These are phyloP conservation scores for Tagetes erecta DNA, from an alignment of 129 eudicot genomes.

Conservation along the genomic window DNA sequence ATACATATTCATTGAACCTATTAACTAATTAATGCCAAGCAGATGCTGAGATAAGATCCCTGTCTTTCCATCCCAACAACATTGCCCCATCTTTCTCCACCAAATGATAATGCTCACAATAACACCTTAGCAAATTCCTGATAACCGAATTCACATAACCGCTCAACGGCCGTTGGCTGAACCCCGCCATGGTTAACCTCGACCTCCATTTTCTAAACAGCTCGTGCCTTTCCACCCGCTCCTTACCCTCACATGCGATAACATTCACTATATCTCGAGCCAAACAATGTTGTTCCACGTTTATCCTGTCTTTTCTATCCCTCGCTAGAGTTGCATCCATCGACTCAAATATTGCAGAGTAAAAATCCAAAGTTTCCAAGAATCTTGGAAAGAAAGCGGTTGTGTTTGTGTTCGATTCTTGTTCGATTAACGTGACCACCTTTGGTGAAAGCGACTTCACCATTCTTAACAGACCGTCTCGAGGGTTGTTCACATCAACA, in stretches of 20 bases:
- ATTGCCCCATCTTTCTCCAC: constrained; percentile 81
- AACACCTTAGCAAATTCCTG: constrained; percentile 58
- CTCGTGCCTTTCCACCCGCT: constrained; percentile 89
- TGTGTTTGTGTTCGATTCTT: constrained; percentile 91
- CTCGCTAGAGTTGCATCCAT: constrained; percentile 68
- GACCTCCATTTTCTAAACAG: constrained; percentile 81
- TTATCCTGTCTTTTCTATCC: constrained; percentile 68
- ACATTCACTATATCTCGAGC: constrained; percentile 89
- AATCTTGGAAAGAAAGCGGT: constrained; percentile 80
- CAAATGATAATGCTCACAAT: constrained; percentile 81
- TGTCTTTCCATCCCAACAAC: constrained; percentile 88
- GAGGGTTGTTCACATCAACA: constrained; percentile 81
- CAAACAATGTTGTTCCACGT: constrained; percentile 88
- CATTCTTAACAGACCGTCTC: constrained; percentile 79
- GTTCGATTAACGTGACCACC: constrained; percentile 84
- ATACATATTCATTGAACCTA: constrained; percentile 9
- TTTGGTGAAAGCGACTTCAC: constrained; percentile 76
- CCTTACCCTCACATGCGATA: constrained; percentile 89
- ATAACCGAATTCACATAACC: constrained; percentile 87
- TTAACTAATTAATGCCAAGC: constrained; percentile 70
- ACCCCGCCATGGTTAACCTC: constrained; percentile 91
- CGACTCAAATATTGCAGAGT: constrained; percentile 84
- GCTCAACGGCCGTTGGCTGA: constrained; percentile 72
- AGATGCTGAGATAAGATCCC: constrained; percentile 84
- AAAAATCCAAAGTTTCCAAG: constrained; percentile 66